Percentiles rank a stretch among this genome's conserved stretches.
phyloP scores from a whole-genome alignment of 352 stramenopile genomes.

The Pythium chondricola region DNA sequence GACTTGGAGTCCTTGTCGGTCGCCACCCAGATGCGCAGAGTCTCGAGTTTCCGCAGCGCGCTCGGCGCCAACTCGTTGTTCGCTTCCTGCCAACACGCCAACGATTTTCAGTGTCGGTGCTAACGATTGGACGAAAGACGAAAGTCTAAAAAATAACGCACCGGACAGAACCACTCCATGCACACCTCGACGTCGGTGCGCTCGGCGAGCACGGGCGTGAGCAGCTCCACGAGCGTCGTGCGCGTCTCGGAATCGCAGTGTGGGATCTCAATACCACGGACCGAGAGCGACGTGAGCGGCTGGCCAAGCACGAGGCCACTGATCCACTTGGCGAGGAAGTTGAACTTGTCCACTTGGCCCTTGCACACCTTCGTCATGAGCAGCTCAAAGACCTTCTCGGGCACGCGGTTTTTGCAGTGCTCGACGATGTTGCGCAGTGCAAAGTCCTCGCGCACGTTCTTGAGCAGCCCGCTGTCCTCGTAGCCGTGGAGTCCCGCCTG shows the following conservation, averaged over 20 bases:
- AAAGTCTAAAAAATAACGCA: conserved; percentile 18
- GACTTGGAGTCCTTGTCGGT: conserved; percentile 86
- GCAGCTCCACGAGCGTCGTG: conserved; percentile 57
- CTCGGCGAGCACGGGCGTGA: conserved; percentile 78
- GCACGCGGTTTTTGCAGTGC: conserved; percentile 63
- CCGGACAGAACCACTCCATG: conserved; percentile 85
- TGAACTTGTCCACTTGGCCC: conserved; percentile 85
- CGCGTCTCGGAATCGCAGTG: conserved; percentile 69
- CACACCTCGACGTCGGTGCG: conserved; percentile 79
- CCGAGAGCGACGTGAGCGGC: conserved; percentile 54
- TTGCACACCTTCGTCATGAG: conserved; percentile 81
- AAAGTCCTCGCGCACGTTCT: conserved; percentile 79
- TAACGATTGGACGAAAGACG: background rate
- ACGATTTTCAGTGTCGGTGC: background rate
- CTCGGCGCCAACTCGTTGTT: conserved; percentile 54
- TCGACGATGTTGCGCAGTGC: conserved; percentile 73
- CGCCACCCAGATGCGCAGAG: conserved; percentile 82
- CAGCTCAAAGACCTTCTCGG: conserved; percentile 76
- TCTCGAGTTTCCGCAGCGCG: conserved; percentile 60
- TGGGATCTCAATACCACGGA: conserved; percentile 83
- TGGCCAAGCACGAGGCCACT: conserved; percentile 67
- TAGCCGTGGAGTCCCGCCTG: conserved; percentile 79
- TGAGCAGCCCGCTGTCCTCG: conserved; percentile 70
- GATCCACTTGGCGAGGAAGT: conserved; percentile 85
- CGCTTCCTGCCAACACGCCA: conserved; percentile 32